Conservation (phyloP, 345 rosid species). For the Turritis glabra region DNA sequence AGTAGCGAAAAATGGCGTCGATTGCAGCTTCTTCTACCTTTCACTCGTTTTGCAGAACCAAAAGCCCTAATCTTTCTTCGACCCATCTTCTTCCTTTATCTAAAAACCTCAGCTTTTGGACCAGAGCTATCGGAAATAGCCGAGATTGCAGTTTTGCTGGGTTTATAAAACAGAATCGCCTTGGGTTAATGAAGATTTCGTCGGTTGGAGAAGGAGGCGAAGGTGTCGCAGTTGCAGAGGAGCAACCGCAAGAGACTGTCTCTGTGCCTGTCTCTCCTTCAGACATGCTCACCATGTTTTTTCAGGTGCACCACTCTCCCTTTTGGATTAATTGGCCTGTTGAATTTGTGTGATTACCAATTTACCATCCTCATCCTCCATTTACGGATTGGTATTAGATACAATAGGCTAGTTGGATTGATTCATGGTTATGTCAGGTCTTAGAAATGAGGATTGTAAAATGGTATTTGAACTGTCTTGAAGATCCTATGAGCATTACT, state of each 20-base stretch:
- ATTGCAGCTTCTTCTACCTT: constrained; percentile 47
- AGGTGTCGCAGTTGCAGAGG: constrained; percentile 48
- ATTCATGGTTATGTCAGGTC: constrained; percentile 5
- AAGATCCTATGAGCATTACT: neutral
- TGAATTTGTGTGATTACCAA: neutral
- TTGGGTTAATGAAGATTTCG: constrained; percentile 37
- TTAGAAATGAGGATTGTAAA: neutral
- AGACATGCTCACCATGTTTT: constrained; percentile 81
- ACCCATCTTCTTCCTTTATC: constrained; percentile 23
- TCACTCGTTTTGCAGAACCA: constrained; percentile 21
- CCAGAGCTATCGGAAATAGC: constrained; percentile 20
- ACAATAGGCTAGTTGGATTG: neutral
- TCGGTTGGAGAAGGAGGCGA: constrained; percentile 55
- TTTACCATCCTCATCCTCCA: neutral
- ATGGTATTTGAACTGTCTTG: neutral
- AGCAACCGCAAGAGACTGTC: constrained; percentile 54
- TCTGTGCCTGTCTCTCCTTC: constrained; percentile 89
- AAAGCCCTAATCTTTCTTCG: constrained; percentile 33
- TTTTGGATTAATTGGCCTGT: neutral
- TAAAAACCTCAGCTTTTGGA: constrained; percentile 38
- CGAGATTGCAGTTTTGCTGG: constrained; percentile 30
- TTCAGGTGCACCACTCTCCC: constrained; percentile 53
- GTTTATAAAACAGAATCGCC: constrained; percentile 34
- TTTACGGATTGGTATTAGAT: neutral
- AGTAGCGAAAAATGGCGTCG: constrained; percentile 47